Conservation (phyloP, 257 asterid genomes). For the Misopates orontium region DNA sequence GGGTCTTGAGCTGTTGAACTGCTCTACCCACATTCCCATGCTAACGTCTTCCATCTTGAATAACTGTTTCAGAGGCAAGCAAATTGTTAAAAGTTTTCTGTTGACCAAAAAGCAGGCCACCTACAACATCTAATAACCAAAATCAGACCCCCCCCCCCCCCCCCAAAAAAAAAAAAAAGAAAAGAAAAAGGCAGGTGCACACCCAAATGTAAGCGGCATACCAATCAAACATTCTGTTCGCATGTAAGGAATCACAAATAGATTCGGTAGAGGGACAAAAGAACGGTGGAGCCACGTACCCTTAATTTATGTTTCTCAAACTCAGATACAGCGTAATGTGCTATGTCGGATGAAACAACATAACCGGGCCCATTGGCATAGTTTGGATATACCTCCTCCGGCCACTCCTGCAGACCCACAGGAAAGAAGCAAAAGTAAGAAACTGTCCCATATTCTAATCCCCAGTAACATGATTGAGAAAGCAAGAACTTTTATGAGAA, state of each 20-base stretch:
- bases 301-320: constrained; percentile 86
- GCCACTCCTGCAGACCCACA: constrained; percentile 81
- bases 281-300: constrained; percentile 39
- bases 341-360: constrained; percentile 74
- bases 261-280: not conserved
- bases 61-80: constrained; percentile 46
- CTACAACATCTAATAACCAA: not conserved
- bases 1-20: constrained; percentile 58
- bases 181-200: not conserved
- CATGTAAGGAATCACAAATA: not conserved
- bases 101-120: constrained; percentile 6
- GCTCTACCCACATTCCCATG: constrained; percentile 99
- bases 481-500: constrained; percentile 2
- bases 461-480: not conserved
- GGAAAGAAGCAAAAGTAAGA: constrained; percentile 18
- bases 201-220: not conserved
- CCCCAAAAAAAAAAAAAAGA: no score
- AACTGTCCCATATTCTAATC: not conserved
- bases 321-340: constrained; percentile 57
- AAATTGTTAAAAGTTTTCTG: not conserved
- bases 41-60: constrained; percentile 98
- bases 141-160: not conserved
- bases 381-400: constrained; percentile 88
- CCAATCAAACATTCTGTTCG: no score
- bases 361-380: constrained; percentile 98